Conservation (phyloP, 257 asterid species). For the Scutellaria minor region DNA sequence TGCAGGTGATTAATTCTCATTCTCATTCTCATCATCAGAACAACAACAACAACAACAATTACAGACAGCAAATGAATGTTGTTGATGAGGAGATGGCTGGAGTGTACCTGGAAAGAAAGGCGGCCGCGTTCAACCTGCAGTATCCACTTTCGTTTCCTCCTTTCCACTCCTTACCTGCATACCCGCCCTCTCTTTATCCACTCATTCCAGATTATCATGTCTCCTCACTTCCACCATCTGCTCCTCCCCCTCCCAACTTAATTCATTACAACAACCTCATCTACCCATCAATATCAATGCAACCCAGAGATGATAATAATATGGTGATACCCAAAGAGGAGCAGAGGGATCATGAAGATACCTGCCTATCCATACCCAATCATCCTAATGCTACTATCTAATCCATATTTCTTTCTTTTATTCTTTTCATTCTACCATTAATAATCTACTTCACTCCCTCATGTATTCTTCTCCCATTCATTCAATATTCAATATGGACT, state of each 20-base stretch:
- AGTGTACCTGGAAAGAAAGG: too few relatives aligned
- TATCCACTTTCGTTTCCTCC: slow-evolving; percentile 14
- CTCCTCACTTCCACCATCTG: slow-evolving; percentile 33
- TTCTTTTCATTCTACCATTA: too few relatives aligned
- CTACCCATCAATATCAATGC: slow-evolving; percentile 30
- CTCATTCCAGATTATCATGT: slow-evolving; percentile 32
- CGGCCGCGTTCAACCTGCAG: too few relatives aligned
- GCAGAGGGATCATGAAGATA: slow-evolving; percentile 22
- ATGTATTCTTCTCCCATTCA: too few relatives aligned
- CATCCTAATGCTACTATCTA: too few relatives aligned
- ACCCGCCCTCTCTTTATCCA: slow-evolving; percentile 27
- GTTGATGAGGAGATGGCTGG: too few relatives aligned
- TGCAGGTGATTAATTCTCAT: slow-evolving; percentile 5
- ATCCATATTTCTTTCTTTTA: too few relatives aligned
- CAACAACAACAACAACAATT: not conserved
- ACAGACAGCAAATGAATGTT: too few relatives aligned
- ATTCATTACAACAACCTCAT: slow-evolving; percentile 30
- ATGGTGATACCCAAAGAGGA: slow-evolving; percentile 57
- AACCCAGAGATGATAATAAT: not conserved
- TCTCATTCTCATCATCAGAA: slow-evolving; percentile 30
- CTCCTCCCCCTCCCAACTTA: slow-evolving; percentile 10
- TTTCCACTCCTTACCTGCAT: slow-evolving; percentile 32
- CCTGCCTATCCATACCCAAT: too few relatives aligned
- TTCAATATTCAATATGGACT: too few relatives aligned
- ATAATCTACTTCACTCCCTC: too few relatives aligned